Conservation (phyloP, 257 asterid species). For the Anisodus acutangulus region DNA sequence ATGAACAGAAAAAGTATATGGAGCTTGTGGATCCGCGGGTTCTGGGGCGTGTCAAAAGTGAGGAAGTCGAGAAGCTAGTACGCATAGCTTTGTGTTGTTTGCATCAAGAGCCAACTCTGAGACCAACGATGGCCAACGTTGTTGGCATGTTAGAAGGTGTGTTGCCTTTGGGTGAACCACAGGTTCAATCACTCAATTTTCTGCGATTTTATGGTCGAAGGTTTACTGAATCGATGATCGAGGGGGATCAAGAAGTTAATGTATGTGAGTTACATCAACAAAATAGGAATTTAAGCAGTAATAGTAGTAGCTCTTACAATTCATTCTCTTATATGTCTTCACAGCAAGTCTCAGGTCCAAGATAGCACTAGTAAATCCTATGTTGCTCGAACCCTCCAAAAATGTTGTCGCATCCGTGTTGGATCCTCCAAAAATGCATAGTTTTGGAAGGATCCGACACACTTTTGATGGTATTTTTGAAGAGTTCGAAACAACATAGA, state of each 20-base stretch:
- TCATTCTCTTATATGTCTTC: constrained; percentile 67
- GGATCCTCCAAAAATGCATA: too few relatives aligned
- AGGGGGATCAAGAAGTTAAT: constrained; percentile 39
- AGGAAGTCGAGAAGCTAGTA: constrained; percentile 68
- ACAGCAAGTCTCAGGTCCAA: constrained; percentile 78
- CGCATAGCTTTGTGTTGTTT: constrained; percentile 71
- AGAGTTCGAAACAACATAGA: not conserved
- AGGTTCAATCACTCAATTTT: constrained; percentile 59
- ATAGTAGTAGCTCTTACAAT: constrained; percentile 44
- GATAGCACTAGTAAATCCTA: constrained; percentile 41
- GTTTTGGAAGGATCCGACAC: not conserved
- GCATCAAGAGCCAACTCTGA: constrained; percentile 69
- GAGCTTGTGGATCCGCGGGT: constrained; percentile 71
- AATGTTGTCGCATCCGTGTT: too few relatives aligned
- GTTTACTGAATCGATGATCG: constrained; percentile 52
- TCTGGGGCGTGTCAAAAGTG: constrained; percentile 46
- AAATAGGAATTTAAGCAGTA: constrained; percentile 30
- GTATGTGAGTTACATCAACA: constrained; percentile 40
- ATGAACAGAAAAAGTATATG: constrained; percentile 58
- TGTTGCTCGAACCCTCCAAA: not conserved
- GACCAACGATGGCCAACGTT: constrained; percentile 69
- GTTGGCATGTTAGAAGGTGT: constrained; percentile 75
- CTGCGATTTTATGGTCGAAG: constrained; percentile 74
- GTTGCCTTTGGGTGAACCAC: constrained; percentile 46
- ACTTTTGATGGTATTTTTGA: too few relatives aligned